These are phyloP conservation scores for Picochlorum sp. DNA, from an alignment of 139 green algal species.

Conservation along the genomic window DNA sequence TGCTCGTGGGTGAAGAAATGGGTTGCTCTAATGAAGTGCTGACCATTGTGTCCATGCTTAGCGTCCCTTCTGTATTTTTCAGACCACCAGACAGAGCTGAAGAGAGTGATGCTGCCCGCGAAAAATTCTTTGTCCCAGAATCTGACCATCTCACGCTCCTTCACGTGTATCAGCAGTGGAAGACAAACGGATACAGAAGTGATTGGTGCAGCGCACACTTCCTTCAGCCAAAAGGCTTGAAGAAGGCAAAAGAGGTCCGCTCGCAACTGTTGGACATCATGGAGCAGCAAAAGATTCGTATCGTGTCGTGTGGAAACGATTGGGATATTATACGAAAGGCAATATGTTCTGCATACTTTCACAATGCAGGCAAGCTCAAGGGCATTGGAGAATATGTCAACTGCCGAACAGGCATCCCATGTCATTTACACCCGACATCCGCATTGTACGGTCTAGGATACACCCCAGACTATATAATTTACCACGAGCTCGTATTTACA, in stretches of 20 bases:
- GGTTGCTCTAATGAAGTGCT: constrained; percentile 68
- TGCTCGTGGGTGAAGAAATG: constrained; percentile 72
- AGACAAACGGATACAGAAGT: constrained; percentile 77
- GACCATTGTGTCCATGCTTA: constrained; percentile 88
- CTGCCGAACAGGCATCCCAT: constrained; percentile 74
- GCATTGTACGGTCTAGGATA: constrained; percentile 93
- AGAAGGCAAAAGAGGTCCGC: constrained; percentile 80
- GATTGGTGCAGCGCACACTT: constrained; percentile 95
- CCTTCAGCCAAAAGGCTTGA: constrained; percentile 77
- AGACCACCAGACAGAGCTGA: constrained; percentile 72
- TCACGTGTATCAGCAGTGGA: constrained; percentile 98
- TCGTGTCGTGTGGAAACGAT: constrained; percentile 64
- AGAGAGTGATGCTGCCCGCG: constrained; percentile 88
- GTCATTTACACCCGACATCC: constrained; percentile 80
- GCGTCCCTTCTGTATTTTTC: constrained; percentile 92
- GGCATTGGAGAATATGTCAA: constrained; percentile 90
- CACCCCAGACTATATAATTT: constrained; percentile 96
- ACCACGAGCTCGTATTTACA: constrained; percentile 96
- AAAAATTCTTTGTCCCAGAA: constrained; percentile 99
- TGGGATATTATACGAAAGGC: constrained; percentile 93
- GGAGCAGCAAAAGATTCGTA: constrained; percentile 73
- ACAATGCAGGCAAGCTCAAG: constrained; percentile 92
- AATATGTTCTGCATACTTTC: constrained; percentile 95
- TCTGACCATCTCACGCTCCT: constrained; percentile 98
- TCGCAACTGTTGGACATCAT: constrained; percentile 93